These are phyloP conservation scores for Syncephalastrum contaminatum DNA, from an alignment of 371 early-diverging fungal species.

Conservation along the genomic window DNA sequence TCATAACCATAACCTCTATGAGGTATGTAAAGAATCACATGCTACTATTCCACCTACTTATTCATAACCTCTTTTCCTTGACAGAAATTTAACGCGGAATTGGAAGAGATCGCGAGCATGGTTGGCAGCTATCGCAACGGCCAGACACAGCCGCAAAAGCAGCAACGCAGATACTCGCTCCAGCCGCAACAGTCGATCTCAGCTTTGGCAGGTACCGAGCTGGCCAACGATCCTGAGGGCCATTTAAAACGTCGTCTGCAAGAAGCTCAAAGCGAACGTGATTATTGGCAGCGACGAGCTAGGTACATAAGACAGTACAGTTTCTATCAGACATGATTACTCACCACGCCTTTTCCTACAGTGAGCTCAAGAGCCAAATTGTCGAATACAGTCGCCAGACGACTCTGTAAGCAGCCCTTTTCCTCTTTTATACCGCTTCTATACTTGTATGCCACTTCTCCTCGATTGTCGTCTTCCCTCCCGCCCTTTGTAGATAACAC, in stretches of 20 bases:
- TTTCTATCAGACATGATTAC: background rate
- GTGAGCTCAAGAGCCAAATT: conserved; percentile 19
- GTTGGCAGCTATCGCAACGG: conserved; percentile 12
- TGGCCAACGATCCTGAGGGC: conserved; percentile 5
- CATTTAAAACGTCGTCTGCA: conserved; percentile 15
- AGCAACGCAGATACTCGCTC: conserved; percentile 2
- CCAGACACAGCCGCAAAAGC: conserved; percentile 1
- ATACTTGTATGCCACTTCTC: conserved; percentile 81
- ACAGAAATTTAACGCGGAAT: conserved; percentile 18
- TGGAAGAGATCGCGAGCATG: conserved; percentile 20
- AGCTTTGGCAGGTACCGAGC: background rate
- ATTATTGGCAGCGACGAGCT: conserved; percentile 23
- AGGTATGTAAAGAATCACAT: background rate
- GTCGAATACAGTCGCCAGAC: conserved; percentile 6
- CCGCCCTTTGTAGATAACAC: conserved; percentile 98
- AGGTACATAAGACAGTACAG: conserved; percentile 8
- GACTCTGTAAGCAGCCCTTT: background rate
- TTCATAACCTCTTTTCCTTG: background rate
- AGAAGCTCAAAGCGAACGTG: conserved; percentile 17
- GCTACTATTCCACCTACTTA: background rate
- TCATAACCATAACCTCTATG: background rate
- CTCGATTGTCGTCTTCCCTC: conserved; percentile 56
- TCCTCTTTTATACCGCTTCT: background rate
- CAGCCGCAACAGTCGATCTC: conserved; percentile 2
- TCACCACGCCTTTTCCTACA: background rate